Evolutionary conservation across 2,329 filamentous ascomycete genomes (phyloP).

Genomic region (Exophiala oligosperma): DNA sequence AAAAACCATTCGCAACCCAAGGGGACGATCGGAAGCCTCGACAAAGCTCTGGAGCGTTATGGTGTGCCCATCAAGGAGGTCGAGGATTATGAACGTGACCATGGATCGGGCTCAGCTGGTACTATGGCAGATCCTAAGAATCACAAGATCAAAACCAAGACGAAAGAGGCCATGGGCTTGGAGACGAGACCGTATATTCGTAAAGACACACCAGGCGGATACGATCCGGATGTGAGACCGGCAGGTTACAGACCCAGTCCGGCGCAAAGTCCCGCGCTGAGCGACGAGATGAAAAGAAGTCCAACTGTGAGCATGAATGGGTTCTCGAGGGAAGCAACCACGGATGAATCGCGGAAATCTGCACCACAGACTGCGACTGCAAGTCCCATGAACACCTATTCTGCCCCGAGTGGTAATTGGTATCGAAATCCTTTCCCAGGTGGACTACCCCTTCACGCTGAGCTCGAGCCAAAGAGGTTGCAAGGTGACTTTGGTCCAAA

Average conservation of each 20-base stretch:
- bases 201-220: slow-evolving; percentile 14
- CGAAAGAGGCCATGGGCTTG: slow-evolving; percentile 9
- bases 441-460: not conserved
- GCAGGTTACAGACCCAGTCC: slow-evolving; percentile 25
- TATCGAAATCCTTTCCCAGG: not conserved
- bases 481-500: slow-evolving; percentile 21
- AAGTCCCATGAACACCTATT: slow-evolving; percentile 8
- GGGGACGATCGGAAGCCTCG: slow-evolving; percentile 30
- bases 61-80: slow-evolving; percentile 29
- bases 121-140: slow-evolving; percentile 31
- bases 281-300: slow-evolving; percentile 13
- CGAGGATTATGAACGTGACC: slow-evolving; percentile 26
- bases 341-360: slow-evolving; percentile 1
- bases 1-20: slow-evolving; percentile 31
- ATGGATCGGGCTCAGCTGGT: slow-evolving; percentile 27
- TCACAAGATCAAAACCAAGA: slow-evolving; percentile 28
- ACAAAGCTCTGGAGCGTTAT: slow-evolving; percentile 29
- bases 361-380: slow-evolving; percentile 1
- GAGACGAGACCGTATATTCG: slow-evolving; percentile 8
- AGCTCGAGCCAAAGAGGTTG: slow-evolving; percentile 20
- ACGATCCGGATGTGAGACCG: slow-evolving; percentile 22
- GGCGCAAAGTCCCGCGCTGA: slow-evolving; percentile 15
- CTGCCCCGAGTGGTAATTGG: slow-evolving; percentile 10
- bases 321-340: not conserved
- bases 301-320: slow-evolving; percentile 15